Percentiles rank a stretch among this genome's conserved stretches.
Evolutionary conservation across 192 early-diverging fungal species (phyloP).

Genomic region (Allomyces javanicus): DNA sequence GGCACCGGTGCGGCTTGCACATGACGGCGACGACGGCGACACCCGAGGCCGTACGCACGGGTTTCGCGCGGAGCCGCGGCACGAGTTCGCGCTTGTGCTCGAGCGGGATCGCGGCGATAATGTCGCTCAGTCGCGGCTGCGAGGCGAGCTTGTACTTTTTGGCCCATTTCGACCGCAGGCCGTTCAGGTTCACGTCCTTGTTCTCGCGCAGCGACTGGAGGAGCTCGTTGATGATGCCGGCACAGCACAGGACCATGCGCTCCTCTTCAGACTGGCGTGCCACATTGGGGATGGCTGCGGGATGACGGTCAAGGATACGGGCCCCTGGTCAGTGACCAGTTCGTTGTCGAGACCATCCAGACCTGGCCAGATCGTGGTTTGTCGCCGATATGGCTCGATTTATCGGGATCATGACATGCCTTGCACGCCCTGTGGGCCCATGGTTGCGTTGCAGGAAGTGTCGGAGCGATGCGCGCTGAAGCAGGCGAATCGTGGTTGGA

Average conservation of each 20-base stretch:
- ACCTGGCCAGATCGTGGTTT: too few relatives aligned
- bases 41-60: conserved; percentile 82
- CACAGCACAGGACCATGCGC: conserved; percentile 64
- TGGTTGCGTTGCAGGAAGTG: too few relatives aligned
- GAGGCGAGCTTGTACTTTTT: conserved; percentile 50
- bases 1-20: conserved; percentile 93
- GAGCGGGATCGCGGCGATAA: conserved; percentile 94
- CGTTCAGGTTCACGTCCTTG: conserved; percentile 74
- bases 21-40: conserved; percentile 89
- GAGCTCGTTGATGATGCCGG: conserved; percentile 81
- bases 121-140: conserved; percentile 89
- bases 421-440: too few relatives aligned
- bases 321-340: too few relatives aligned
- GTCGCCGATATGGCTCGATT: too few relatives aligned
- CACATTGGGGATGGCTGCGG: too few relatives aligned
- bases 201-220: conserved; percentile 40
- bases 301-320: too few relatives aligned
- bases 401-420: too few relatives aligned
- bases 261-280: conserved; percentile 21
- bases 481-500: too few relatives aligned
- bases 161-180: conserved; percentile 54
- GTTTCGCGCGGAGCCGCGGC: conserved; percentile 81
- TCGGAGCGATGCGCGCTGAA: too few relatives aligned
- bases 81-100: conserved; percentile 66
- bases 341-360: too few relatives aligned